These are phyloP conservation scores for Bauhinia variegata DNA, from an alignment of 306 rosid genomes.

Conservation along the genomic window DNA sequence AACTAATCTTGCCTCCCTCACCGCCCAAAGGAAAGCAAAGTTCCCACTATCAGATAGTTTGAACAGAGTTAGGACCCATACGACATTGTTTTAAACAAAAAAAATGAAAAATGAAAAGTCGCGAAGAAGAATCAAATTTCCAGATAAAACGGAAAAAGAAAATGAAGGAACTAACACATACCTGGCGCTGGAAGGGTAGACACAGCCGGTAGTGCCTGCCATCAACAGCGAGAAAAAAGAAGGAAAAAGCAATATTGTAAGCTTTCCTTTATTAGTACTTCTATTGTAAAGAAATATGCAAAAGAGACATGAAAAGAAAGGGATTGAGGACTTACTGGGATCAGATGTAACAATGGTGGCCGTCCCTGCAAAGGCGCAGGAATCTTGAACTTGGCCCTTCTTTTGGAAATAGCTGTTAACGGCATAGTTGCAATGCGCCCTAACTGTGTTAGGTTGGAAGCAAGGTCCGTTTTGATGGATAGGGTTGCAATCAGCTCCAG, in stretches of 20 bases:
- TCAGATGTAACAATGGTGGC: conserved; percentile 54
- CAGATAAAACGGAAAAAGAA: background rate
- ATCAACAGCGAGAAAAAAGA: conserved; percentile 13
- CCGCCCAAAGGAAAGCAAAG: conserved; percentile 26
- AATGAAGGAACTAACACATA: conserved; percentile 26
- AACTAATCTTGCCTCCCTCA: background rate
- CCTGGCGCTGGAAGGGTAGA: conserved; percentile 80
- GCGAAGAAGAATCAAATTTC: background rate
- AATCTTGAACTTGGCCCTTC: conserved; percentile 63
- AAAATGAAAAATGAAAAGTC: background rate
- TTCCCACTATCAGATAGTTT: background rate
- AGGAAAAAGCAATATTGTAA: background rate
- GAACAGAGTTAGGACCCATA: background rate
- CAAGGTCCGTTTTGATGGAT: conserved; percentile 56
- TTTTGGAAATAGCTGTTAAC: conserved; percentile 79
- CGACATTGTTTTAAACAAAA: background rate
- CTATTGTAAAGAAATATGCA: too few relatives aligned
- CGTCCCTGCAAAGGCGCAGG: conserved; percentile 84
- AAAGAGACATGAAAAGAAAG: background rate
- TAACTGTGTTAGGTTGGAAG: conserved; percentile 67
- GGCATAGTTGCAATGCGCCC: conserved; percentile 78
- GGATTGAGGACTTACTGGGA: conserved; percentile 60
- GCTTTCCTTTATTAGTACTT: too few relatives aligned
- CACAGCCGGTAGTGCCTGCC: conserved; percentile 71
- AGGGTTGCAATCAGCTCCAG: conserved; percentile 85